Base-by-base conservation (phyloP, 208 protist species). In the Kentomonas sorsogonicus region DNA sequence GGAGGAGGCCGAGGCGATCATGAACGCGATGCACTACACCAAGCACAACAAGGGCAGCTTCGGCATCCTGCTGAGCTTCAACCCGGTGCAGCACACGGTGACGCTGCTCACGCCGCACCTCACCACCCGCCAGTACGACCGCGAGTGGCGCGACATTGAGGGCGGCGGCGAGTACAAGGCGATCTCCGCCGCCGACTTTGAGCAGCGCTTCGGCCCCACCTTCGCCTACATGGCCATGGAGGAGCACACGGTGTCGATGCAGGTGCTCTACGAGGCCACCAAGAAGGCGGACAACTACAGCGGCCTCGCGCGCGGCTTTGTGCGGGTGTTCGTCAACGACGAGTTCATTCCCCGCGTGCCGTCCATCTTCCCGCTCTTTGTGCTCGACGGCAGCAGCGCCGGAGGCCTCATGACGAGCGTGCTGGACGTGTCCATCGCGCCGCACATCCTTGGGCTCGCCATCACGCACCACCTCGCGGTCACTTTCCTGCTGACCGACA, bases 391-490 rank as follows among this genome's bases (percentile, higher is more conserved):
- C 60, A 83, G 82, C 62, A 77, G 72, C 60, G 63, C 81, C 10
- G 82, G 77, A 43, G 88, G 88, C 4, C 57, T 92, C 33, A 71
- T 85, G 56, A 87, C 75, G 33, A 83, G 62, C 39, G 66, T 75
- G 34, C 57, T 95, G 57, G 74, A 95, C 44, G 75, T 83, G 34
- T 77, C 74, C 50, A 83, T 95, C 45, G 76, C 83, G 16, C 80
- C 88, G 27, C 88, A 95, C 72, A 69, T 95, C 53, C 74, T 95
- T 2, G 88, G 88, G 25, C 76, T 95, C n/a, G 77, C 84, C 53
- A 86, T 95, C 60, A 56, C 90, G 74, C 88, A 95, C 62, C 88
- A 95, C 69, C 76, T 95, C 63, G 73, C 75, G 20, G 67, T 83
- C 13, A 79, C 75, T 30, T 83, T 86, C 51, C 51, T 95, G 34